Conservation (phyloP, 495 filamentous ascomycete genomes). For the Friedmanniomyces simplex region DNA sequence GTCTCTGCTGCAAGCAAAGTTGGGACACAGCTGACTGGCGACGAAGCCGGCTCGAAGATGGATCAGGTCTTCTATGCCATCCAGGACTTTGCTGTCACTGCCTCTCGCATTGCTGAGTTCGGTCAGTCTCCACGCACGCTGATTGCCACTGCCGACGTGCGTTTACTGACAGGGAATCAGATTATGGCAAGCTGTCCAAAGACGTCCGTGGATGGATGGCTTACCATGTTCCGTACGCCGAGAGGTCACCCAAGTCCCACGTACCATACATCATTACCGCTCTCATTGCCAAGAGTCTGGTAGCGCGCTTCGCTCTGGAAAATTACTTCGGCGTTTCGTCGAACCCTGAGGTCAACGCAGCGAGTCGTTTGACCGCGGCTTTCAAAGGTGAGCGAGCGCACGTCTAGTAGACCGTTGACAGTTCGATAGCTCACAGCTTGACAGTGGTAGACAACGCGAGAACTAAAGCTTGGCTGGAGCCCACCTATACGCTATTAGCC, state of each 20-base stretch:
- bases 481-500: not conserved
- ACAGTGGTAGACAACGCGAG: not conserved
- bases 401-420: too few relatives aligned
- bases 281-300: not conserved
- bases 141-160: not conserved
- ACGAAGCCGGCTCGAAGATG: not conserved
- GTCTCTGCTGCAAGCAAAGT: not conserved
- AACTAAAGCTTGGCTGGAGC: not conserved
- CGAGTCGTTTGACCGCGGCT: too few relatives aligned
- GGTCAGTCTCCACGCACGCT: not conserved
- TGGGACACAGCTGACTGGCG: not conserved
- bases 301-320: not conserved
- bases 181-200: not conserved
- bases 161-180: not conserved
- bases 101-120: not conserved
- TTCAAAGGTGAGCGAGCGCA: too few relatives aligned
- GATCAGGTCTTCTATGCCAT: conserved; percentile 4
- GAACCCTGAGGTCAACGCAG: not conserved
- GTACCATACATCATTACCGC: not conserved
- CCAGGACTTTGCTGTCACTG: conserved; percentile 3
- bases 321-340: not conserved
- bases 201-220: not conserved
- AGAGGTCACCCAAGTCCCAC: not conserved
- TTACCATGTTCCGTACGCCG: not conserved
- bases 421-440: too few relatives aligned